Conservation (phyloP, 2,329 filamentous ascomycete genomes). For the Aureobasidium namibiae region DNA sequence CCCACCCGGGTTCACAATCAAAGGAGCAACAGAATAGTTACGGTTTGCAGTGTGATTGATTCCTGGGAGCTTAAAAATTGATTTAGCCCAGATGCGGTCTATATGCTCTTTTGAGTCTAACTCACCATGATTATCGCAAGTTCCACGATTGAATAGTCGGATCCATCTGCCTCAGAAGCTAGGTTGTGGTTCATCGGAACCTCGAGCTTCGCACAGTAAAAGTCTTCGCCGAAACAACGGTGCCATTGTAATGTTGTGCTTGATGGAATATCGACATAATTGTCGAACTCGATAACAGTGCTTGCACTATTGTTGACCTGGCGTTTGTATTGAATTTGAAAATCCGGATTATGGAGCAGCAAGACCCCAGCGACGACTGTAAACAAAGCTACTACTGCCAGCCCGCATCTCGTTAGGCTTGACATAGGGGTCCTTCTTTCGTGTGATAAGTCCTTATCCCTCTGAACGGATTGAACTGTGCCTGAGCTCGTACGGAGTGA, state of each 20-base stretch:
- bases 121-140: slow-evolving; percentile 32
- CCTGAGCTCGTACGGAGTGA: too few species aligned
- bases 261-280: background rate
- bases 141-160: slow-evolving; percentile 27
- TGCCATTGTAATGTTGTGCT: background rate
- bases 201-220: slow-evolving; percentile 42
- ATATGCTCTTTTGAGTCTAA: slow-evolving; percentile 33
- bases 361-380: too few species aligned
- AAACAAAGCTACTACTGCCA: too few species aligned
- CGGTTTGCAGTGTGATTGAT: background rate
- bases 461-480: too few species aligned
- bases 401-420: too few species aligned
- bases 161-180: slow-evolving; percentile 38
- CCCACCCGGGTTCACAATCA: slow-evolving; percentile 38
- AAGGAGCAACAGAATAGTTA: background rate
- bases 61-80: background rate
- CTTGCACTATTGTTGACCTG: too few species aligned
- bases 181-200: slow-evolving; percentile 38
- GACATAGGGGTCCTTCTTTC: too few species aligned
- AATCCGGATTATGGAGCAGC: too few species aligned
- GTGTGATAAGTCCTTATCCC: too few species aligned
- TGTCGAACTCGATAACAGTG: too few species aligned
- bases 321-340: too few species aligned
- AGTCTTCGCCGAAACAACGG: slow-evolving; percentile 37
- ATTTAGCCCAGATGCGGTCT: background rate